Evolutionary conservation across 2,329 filamentous ascomycete genomes (phyloP).

Genomic region (Myriosclerotinia duriaeana): DNA sequence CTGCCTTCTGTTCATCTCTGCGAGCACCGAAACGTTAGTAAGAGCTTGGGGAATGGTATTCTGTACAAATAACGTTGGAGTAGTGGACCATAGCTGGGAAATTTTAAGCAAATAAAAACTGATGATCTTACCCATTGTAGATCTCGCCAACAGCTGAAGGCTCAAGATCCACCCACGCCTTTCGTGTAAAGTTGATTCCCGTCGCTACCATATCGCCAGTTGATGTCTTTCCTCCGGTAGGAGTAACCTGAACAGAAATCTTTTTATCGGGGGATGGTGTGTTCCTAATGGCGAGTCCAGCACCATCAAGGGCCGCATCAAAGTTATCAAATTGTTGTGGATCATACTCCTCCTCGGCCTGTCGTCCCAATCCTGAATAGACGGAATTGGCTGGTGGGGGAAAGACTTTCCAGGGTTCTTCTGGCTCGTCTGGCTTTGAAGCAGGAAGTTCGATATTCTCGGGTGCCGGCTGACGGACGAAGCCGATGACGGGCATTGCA

Average conservation of each 20-base stretch:
- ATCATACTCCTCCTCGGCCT: conserved; percentile 14
- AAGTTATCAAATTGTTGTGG: conserved; percentile 11
- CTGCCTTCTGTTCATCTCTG: conserved; percentile 19
- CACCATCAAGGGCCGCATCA: conserved; percentile 20
- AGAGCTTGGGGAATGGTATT: not conserved
- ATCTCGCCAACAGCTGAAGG: conserved; percentile 22
- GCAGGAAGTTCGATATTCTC: conserved; percentile 14
- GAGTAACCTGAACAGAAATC: not conserved
- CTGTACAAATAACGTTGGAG: not conserved
- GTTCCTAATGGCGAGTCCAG: conserved; percentile 14
- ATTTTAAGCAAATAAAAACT: not conserved
- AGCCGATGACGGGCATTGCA: conserved; percentile 3
- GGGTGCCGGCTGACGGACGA: not conserved
- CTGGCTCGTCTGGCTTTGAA: conserved; percentile 10
- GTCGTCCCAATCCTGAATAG: conserved; percentile 6
- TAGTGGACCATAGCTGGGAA: too few relatives aligned
- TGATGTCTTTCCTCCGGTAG: not conserved
- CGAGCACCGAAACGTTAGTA: not conserved
- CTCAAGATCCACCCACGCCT: conserved; percentile 10
- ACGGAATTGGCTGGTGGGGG: conserved; percentile 14
- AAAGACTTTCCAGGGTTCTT: conserved; percentile 6
- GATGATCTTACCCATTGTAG: not conserved
- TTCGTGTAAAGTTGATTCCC: conserved; percentile 20
- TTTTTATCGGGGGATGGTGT: not conserved
- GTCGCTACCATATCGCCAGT: conserved; percentile 14